Evolutionary conservation across 192 early-diverging fungal species (phyloP), one percentile per base, ranked within the genome.

Genomic region (Dissophora ornata): DNA sequence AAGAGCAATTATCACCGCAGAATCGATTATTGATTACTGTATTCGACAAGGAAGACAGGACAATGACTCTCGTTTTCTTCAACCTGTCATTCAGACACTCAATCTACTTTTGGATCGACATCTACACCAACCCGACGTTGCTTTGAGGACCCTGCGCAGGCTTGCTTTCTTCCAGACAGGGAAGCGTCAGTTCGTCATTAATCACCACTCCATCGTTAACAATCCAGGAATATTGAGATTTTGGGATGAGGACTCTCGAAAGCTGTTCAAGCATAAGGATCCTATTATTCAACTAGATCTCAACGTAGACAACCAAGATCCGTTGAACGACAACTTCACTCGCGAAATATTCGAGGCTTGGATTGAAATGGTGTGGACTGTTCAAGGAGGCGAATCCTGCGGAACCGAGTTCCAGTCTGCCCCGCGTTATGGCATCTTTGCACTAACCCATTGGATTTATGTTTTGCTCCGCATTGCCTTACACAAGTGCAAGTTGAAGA

Each of bases 21-120:
- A n/a, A n/a, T n/a, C n/a, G n/a, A n/a, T 61, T 7, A 26, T 69
- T 38, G 46, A 60, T 15, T 60, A 69, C 41, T 69, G 67, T 16
- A 24, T 54, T 21, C 1, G 18, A 0, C 26, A 46, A 29, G 48
- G 57, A 16, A 32, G 30, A 10, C 24, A 1, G 0, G 49, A 52
- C 15, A 42, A 46, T 29, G 32, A 54, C 30, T 29, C 3, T 1
- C 41, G 36, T 2, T 69, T 60, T 18, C 8, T 46, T 1, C 1
- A 22, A 1, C 54, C 44, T 6, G 24, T 69, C 16, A 21, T 28
- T 5, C 4, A 24, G 0, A 16, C 46, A 4, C 50, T 69, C 8
- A 4, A 53, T 2, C 3, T 2, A 0, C 4, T 69, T 8, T 4
- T 69, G 6, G 25, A 40, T 2, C 33, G 16, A 2, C 29, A 50